phyloP scores from a whole-genome alignment of 352 stramenopile species.

The Phytopythium aichiense region DNA sequence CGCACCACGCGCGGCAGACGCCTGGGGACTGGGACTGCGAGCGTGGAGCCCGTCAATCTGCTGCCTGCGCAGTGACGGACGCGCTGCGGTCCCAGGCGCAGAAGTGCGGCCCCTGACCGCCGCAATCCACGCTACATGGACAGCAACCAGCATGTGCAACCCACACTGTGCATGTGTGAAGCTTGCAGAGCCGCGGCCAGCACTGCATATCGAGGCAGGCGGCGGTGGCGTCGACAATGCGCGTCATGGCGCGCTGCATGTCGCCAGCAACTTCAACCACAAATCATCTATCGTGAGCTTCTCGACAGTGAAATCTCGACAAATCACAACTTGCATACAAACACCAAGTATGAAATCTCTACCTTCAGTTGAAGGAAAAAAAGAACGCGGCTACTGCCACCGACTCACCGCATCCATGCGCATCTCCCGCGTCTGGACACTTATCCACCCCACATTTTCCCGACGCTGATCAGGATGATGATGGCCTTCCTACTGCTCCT shows the following conservation, averaged over 20 bases:
- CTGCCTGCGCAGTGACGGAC: too few relatives aligned
- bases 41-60: too few relatives aligned
- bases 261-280: slow-evolving; percentile 3
- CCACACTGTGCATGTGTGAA: too few relatives aligned
- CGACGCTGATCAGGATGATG: not conserved
- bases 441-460: not conserved
- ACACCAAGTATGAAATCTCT: not conserved
- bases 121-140: not conserved
- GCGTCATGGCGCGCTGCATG: too few relatives aligned
- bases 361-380: not conserved
- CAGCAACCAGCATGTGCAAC: not conserved
- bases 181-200: too few relatives aligned
- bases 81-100: too few relatives aligned
- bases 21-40: too few relatives aligned
- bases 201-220: too few relatives aligned
- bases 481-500: not conserved
- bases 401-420: not conserved
- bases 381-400: slow-evolving; percentile 1
- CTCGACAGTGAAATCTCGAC: not conserved
- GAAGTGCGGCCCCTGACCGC: too few relatives aligned
- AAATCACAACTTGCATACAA: not conserved
- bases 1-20: too few relatives aligned
- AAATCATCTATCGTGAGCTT: not conserved
- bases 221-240: not conserved
- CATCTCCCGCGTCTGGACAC: not conserved